Conservation (phyloP, 202 grass and related monocot genomes). For the Panicum hallii region DNA sequence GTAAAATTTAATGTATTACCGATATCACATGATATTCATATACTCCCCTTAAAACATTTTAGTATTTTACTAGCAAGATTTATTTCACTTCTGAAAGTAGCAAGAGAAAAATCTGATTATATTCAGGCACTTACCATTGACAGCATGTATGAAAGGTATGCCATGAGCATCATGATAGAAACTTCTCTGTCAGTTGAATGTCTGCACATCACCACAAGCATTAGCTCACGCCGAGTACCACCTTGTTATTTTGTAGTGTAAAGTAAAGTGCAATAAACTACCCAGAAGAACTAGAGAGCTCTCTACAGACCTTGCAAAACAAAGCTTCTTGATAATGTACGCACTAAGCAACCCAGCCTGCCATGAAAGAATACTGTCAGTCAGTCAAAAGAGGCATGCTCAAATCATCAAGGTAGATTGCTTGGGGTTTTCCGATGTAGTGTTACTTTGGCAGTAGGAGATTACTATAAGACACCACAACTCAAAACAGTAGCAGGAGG, state of each 20-base stretch:
- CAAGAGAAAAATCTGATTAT: not conserved
- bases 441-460: not conserved
- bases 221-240: not conserved
- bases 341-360: conserved; percentile 91
- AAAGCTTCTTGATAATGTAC: conserved; percentile 84
- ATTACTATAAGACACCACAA: not conserved
- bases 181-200: conserved; percentile 99
- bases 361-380: conserved; percentile 43
- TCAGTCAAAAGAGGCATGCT: conserved; percentile 41
- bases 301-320: conserved; percentile 82
- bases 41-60: not conserved
- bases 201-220: conserved; percentile 49
- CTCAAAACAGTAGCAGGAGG: not conserved
- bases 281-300: not conserved
- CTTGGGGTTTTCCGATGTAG: not conserved
- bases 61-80: not conserved
- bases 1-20: not conserved
- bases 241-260: not conserved
- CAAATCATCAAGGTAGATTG: conserved; percentile 32
- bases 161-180: conserved; percentile 97
- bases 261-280: conserved; percentile 23
- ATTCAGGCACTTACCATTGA: conserved; percentile 66
- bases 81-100: conserved; percentile 18
- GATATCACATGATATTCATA: conserved; percentile 8
- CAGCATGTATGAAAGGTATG: conserved; percentile 97